Evolutionary conservation across 768 basidiomycete genomes (phyloP), one percentile per base, ranked within the genome.

Genomic region (Boletus bicolor): DNA sequence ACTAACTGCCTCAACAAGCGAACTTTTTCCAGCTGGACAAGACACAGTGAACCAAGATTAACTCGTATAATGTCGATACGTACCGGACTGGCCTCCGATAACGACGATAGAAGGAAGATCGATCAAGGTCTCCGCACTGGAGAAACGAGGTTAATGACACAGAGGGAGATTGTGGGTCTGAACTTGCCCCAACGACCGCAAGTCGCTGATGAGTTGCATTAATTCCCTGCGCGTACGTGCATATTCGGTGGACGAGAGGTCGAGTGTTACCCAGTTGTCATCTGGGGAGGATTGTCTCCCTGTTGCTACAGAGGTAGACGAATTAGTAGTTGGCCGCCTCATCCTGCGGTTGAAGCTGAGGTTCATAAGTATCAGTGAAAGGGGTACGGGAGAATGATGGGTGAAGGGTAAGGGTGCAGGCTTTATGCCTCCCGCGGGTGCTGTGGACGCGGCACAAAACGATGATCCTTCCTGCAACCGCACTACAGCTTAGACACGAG

Each of bases 21-120:
- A 84, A 55, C 83, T 84, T 58, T 84, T 84, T 4, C 82, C 82
- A 5, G 82, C 82, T 83, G 45, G 53, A 5, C 17, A 39, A 36
- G 24, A 54, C 6, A 50, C 10, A 15, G 39, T 42, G 51, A 59
- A 50, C 46, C 24, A 47, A 42, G 11, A 26, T 2, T 24, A 26
- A 38, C 0, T 14, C 11, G 28, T 5, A 34, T 2, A 32, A 26
- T 45, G 30, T 4, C 19, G 6, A 39, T 24, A 55, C 76, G 34
- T 51, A 82, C 81, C 79, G 0, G 82, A 84, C 56, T 84, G 82
- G 9, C 76, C 72, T 1, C 82, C 83, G 30, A 83, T 83, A 6
- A 84, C 82, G 0, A 75, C 79, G 10, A 84, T 76, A 7, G 75
- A 71, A n/a, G 82, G 82, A 14, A 82, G 60, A 53, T 79, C 75